Conservation (phyloP, 2,329 filamentous ascomycete genomes). For the Chrysoporthe deuterocubensis region DNA sequence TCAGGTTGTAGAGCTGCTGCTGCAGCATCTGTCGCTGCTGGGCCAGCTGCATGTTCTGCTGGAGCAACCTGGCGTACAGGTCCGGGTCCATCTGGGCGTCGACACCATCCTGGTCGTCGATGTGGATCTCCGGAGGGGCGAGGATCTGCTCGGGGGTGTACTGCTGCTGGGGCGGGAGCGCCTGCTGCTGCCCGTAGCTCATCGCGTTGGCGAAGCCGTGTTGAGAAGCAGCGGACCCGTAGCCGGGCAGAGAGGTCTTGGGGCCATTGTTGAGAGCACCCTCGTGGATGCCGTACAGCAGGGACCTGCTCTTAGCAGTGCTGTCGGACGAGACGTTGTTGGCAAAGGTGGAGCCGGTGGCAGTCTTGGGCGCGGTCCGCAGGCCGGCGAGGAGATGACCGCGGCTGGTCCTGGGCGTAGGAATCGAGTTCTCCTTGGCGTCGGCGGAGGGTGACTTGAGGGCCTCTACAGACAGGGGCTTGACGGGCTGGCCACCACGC, state of each 20-base stretch:
- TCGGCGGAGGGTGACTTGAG: conserved; percentile 69
- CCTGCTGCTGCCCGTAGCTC: conserved; percentile 23
- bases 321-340: conserved; percentile 41
- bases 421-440: conserved; percentile 67
- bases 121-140: conserved; percentile 78
- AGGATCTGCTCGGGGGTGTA: conserved; percentile 89
- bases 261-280: conserved; percentile 51
- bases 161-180: conserved; percentile 39
- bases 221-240: conserved; percentile 39
- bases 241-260: conserved; percentile 62
- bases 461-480: conserved; percentile 80
- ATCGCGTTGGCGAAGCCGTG: conserved; percentile 37
- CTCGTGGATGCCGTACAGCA: conserved; percentile 49
- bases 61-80: conserved; percentile 84
- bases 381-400: conserved; percentile 93
- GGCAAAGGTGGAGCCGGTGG: conserved; percentile 69
- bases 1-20: conserved; percentile 86
- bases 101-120: conserved; percentile 64
- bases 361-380: conserved; percentile 89
- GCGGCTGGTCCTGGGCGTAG: conserved; percentile 90
- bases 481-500: conserved; percentile 85
- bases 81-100: conserved; percentile 80
- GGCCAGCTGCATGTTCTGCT: conserved; percentile 88
- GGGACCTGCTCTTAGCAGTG: conserved; percentile 48
- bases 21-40: conserved; percentile 95